Evolutionary conservation across 371 early-diverging fungal species (phyloP), one percentile per base, ranked within the genome.

Genomic region (Coemansia sp.): DNA sequence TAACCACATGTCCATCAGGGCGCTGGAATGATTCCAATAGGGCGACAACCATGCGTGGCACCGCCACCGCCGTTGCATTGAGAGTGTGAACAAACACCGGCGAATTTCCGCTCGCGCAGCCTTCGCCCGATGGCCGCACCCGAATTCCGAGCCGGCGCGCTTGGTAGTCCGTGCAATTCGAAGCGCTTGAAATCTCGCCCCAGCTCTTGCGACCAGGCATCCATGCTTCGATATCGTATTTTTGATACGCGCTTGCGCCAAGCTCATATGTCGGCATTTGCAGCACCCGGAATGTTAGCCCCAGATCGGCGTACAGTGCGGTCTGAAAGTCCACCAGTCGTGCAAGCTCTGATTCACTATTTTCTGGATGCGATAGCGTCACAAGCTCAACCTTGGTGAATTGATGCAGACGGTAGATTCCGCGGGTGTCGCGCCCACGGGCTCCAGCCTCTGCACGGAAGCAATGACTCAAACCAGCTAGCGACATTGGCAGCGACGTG

Each of bases 221-320:
- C 93, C 94, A 95, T 6, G 94, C 95, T 76, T 97, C 97, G 66
- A 97, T 92, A 62, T 97, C 96, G 67, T 86, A 92, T 65, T 97
- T 97, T 40, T 89, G 82, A 76, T 87, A 92, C 0, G 95, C 95
- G 57, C 94, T 92, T 8, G 94, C 93, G 14, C 96, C 97, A 26
- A 97, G 79, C 77, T 96, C 97, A 54, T 88, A 84, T 0, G 93
- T 92, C 2, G 97, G 94, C 97, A 96, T 96, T 60, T 94, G 89
- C 57, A 95, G 76, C 2, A 94, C 83, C 36, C 93, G 81, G 80
- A 88, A 94, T 36, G 88, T 86, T 36, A 95, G 74, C 5, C 90
- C 96, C 14, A 95, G 81, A 4, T 88, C 92, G 4, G 82, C 79
- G 69, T 91, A 91, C 31, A 95, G 83, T 8, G 84, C 77, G 54